A percentile compares a stretch with the other conserved stretches of the same genome.
Evolutionary conservation across 495 filamentous ascomycete species (phyloP).

Genomic region (Neurospora sp.): DNA sequence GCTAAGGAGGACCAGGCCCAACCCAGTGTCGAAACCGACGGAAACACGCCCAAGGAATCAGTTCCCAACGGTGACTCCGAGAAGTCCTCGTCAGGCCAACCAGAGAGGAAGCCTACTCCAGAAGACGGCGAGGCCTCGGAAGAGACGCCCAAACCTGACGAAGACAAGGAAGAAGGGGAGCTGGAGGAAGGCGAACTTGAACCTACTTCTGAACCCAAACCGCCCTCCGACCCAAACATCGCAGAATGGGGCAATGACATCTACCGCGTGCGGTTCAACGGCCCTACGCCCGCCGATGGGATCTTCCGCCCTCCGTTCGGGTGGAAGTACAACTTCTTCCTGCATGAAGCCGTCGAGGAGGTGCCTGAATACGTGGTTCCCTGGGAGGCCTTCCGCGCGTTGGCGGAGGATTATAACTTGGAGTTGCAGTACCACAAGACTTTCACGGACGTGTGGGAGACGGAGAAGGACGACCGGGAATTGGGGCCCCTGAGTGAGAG

Average conservation of each 20-base stretch:
- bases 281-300: conserved; percentile 64
- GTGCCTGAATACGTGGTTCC: conserved; percentile 97
- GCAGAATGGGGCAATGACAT: conserved; percentile 88
- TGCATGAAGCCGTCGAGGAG: conserved; percentile 91
- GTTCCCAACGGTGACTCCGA: not conserved
- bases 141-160: not conserved
- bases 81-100: not conserved
- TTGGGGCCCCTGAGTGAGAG: conserved; percentile 78
- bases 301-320: conserved; percentile 90
- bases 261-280: conserved; percentile 81
- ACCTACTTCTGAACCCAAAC: not conserved
- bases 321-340: conserved; percentile 94
- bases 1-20: conserved; percentile 19
- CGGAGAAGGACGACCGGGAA: conserved; percentile 71
- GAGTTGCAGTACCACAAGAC: conserved; percentile 86
- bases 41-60: not conserved
- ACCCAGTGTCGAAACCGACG: not conserved
- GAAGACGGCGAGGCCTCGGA: conserved; percentile 3
- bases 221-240: conserved; percentile 11
- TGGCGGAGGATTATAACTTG: conserved; percentile 94
- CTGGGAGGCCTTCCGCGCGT: conserved; percentile 90
- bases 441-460: conserved; percentile 83
- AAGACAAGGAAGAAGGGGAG: conserved; percentile 37
- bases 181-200: conserved; percentile 32
- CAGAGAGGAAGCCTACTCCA: not conserved